These are phyloP conservation scores for Eucalyptus albens DNA, from an alignment of 345 rosid species.

Conservation along the genomic window DNA sequence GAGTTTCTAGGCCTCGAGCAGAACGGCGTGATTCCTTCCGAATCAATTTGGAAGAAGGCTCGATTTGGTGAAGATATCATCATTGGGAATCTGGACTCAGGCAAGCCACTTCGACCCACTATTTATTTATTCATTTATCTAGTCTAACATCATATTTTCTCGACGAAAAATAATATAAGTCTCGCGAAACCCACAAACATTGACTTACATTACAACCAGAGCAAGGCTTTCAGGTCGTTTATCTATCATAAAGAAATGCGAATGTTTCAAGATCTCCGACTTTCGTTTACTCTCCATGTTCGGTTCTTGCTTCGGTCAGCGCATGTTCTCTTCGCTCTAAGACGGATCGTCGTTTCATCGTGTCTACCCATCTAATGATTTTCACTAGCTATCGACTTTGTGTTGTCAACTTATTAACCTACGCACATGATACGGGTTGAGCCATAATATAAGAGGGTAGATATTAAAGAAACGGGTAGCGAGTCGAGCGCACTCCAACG, in stretches of 20 bases:
- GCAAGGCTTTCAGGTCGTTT: neutral
- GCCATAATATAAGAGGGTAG: neutral
- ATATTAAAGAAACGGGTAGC: neutral
- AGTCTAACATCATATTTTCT: neutral
- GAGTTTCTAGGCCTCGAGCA: conserved; percentile 65
- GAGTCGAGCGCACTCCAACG: neutral
- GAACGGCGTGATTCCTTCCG: conserved; percentile 14
- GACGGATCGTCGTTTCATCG: neutral
- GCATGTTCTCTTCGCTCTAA: neutral
- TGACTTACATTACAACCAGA: neutral
- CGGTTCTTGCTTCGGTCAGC: neutral
- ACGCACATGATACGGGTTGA: neutral
- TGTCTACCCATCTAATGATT: neutral
- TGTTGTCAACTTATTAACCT: neutral
- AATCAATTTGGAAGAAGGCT: conserved; percentile 61
- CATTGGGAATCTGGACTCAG: conserved; percentile 85
- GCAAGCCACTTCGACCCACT: conserved; percentile 9
- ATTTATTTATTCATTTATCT: neutral
- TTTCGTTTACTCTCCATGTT: neutral
- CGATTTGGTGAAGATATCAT: conserved; percentile 68
- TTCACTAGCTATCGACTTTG: neutral
- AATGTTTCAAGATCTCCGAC: neutral
- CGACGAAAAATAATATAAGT: neutral
- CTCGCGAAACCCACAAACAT: neutral
- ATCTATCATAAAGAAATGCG: neutral